Conservation (phyloP, 2,329 filamentous ascomycete genomes). For the Scytalidium lignicola region DNA sequence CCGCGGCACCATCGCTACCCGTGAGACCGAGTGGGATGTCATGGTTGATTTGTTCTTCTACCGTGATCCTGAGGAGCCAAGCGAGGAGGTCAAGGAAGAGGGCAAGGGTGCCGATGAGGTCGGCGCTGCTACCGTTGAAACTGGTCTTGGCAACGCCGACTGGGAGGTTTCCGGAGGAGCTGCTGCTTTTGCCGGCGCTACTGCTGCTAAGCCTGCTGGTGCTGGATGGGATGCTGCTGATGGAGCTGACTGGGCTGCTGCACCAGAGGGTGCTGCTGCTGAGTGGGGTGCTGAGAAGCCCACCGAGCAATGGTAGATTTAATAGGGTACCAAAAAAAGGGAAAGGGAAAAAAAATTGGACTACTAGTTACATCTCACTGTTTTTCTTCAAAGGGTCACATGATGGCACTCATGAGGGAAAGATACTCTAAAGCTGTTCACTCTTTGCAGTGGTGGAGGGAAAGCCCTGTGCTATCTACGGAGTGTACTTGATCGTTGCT, state of each 20-base stretch:
- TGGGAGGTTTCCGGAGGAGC: constrained; percentile 77
- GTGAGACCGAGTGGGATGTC: constrained; percentile 97
- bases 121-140: constrained; percentile 71
- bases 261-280: constrained; percentile 34
- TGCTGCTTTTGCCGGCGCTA: constrained; percentile 58
- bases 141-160: constrained; percentile 69
- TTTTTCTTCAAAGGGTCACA: constrained; percentile 36
- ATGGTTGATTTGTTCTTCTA: constrained; percentile 99
- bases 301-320: constrained; percentile 28
- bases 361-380: constrained; percentile 15
- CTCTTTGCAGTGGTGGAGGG: constrained; percentile 57
- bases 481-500: constrained; percentile 78
- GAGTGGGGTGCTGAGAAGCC: constrained; percentile 52
- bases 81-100: constrained; percentile 94
- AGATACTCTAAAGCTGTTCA: constrained; percentile 71
- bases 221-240: constrained; percentile 57
- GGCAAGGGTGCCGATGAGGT: constrained; percentile 83
- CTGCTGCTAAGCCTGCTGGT: constrained; percentile 55
- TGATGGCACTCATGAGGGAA: constrained; percentile 97
- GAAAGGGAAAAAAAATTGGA: constrained; percentile 13
- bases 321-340: constrained; percentile 2
- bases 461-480: constrained; percentile 96
- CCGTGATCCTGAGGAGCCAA: constrained; percentile 99
- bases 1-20: constrained; percentile 90
- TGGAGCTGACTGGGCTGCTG: constrained; percentile 45